Conservation (phyloP, 495 filamentous ascomycete genomes). For the Penicillium diatomitis region DNA sequence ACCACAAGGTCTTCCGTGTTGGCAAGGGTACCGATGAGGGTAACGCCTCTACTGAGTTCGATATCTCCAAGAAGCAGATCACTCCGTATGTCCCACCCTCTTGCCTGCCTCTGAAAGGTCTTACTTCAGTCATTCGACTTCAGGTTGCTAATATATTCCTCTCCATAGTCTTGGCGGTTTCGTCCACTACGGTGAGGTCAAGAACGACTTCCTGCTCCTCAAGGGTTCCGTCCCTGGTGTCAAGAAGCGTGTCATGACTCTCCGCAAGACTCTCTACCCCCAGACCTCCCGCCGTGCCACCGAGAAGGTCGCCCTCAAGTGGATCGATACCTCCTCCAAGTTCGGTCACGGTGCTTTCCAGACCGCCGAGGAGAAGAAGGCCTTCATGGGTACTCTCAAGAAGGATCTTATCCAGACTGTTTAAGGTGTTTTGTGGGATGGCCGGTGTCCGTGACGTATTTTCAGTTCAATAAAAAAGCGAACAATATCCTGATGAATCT, state of each 20-base stretch:
- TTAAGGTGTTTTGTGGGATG: slow-evolving; percentile 49
- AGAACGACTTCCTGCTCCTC: slow-evolving; percentile 98
- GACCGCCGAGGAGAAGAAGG: slow-evolving; percentile 96
- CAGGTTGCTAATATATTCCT: slow-evolving; percentile 12
- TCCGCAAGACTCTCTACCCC: slow-evolving; percentile 97
- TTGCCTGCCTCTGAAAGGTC: background rate
- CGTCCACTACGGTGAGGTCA: slow-evolving; percentile 97
- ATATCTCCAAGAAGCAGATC: slow-evolving; percentile 98
- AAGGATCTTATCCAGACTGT: slow-evolving; percentile 77
- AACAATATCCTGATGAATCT: slow-evolving; percentile 25
- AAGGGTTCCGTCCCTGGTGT: slow-evolving; percentile 97
- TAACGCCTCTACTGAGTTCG: slow-evolving; percentile 91
- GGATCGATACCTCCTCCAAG: slow-evolving; percentile 99
- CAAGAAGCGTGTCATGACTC: slow-evolving; percentile 99
- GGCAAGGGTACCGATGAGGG: slow-evolving; percentile 80
- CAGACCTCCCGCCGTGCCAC: slow-evolving; percentile 90
- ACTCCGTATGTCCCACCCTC: slow-evolving; percentile 77
- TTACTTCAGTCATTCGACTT: slow-evolving; percentile 9
- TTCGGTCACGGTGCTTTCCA: slow-evolving; percentile 99
- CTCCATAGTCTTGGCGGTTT: slow-evolving; percentile 83
- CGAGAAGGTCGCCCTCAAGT: slow-evolving; percentile 99
- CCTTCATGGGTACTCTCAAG: slow-evolving; percentile 96
- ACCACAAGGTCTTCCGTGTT: slow-evolving; percentile 99
- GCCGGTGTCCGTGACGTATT: slow-evolving; percentile 34
- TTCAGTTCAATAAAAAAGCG: slow-evolving; percentile 42